Base-by-base conservation (phyloP, 2,329 filamentous ascomycete species). In the Apiospora arundinis region DNA sequence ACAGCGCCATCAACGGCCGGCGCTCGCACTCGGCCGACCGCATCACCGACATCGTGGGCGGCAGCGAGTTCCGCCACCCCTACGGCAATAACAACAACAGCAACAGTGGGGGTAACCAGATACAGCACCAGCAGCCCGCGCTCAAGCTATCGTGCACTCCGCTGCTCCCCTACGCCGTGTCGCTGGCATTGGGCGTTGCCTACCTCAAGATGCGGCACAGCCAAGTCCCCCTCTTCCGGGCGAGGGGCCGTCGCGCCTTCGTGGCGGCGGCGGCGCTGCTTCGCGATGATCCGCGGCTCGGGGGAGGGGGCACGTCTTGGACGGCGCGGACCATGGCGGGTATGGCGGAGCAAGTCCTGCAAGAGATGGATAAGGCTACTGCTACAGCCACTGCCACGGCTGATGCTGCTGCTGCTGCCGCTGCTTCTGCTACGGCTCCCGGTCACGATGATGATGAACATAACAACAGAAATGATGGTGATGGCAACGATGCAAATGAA, bases 151-250 rank as follows among this genome's bases (percentile, higher is more conserved):
- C 77, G 1, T 78, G 88, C 0, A 82, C 91, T 44, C 89, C 90
- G 0, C 87, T 91, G 71, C 83, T 92, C 0, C 89, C 90, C 0
- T 92, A 91, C 71, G 89, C 88, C 0, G 83, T 91, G 0, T 89
- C 89, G 0, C 83, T 92, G 0, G 87, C 90, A 0, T 82, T 92
- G 0, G 90, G 88, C 66, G 88, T 91, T 0, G 87, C 88, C 16
- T 92, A 91, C 74, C 85, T 88, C 63, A 91, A 91, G 76, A 90
- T 91, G 88, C 84, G 89, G 1, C 87, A 90, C 74, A 90, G 88
- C 71, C 85, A 85, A 16, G 80, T 90, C 0, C 86, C 89, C 1
- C 87, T 90, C 83, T 90, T 90, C 72, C 85, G 89, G 4, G 83
- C 83, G 0, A 82, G 89, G n/a, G 86, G 88, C 6, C 86, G 87